Percentiles rank a stretch among this genome's conserved stretches.
phyloP scores from a whole-genome alignment of 768 basidiomycete genomes.

The Collybia sordida region DNA sequence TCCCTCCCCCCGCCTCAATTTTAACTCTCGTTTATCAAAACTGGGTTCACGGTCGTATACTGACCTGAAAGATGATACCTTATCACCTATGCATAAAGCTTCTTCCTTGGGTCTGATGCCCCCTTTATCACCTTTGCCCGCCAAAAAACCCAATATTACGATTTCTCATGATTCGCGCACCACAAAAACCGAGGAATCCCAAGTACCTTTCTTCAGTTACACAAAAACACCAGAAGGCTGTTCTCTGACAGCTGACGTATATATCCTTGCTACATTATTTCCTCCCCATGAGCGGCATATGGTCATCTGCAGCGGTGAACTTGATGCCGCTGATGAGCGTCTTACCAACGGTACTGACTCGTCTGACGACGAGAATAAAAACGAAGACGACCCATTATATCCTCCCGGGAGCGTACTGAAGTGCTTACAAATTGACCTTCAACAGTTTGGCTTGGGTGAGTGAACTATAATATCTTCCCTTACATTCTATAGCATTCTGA shows the following conservation, averaged over 20 bases:
- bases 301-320: constrained; percentile 71
- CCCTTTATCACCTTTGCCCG: constrained; percentile 29
- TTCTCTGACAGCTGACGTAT: constrained; percentile 71
- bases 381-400: constrained; percentile 28
- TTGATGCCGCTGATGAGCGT: constrained; percentile 55
- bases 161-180: constrained; percentile 3
- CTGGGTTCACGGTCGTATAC: constrained; percentile 43
- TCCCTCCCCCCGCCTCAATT: constrained; percentile 47
- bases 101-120: constrained; percentile 36
- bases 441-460: constrained; percentile 68
- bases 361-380: constrained; percentile 34
- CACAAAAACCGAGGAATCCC: constrained; percentile 8
- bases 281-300: constrained; percentile 70
- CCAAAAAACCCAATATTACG: constrained; percentile 4
- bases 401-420: constrained; percentile 45
- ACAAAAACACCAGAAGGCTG: constrained; percentile 77
- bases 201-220: constrained; percentile 79
- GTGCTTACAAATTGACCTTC: constrained; percentile 76
- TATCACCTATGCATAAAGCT: constrained; percentile 27
- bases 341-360: constrained; percentile 25
- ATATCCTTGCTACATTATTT: constrained; percentile 67
- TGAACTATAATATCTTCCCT: constrained; percentile 2
- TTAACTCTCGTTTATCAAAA: constrained; percentile 32
- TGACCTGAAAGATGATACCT: constrained; percentile 32
- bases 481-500: background rate